Conservation (phyloP, 331 rosid genomes). For the Quercus tomentella region DNA sequence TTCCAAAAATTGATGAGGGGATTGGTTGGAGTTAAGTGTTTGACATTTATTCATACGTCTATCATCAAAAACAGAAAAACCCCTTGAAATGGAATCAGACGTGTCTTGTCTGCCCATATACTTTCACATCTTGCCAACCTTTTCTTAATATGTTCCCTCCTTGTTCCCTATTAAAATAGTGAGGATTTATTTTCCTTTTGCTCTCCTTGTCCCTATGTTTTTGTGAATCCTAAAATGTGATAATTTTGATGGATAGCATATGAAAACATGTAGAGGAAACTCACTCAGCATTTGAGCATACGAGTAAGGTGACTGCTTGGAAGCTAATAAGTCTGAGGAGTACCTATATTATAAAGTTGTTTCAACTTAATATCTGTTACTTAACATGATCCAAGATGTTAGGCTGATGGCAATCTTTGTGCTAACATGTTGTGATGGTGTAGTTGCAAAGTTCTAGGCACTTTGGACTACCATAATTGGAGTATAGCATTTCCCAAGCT, state of each 20-base stretch:
- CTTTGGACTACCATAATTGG: neutral
- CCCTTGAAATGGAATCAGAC: neutral
- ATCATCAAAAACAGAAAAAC: too few species aligned
- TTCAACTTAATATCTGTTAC: neutral
- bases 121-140: neutral
- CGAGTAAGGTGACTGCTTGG: neutral
- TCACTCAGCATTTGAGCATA: neutral
- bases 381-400: neutral
- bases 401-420: neutral
- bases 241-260: neutral
- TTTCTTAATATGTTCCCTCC: neutral
- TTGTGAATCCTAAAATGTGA: neutral
- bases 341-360: neutral
- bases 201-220: neutral
- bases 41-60: too few species aligned
- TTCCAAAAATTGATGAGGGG: too few species aligned
- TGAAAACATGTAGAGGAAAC: too few species aligned
- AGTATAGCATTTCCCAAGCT: neutral
- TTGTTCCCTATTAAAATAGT: neutral
- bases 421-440: neutral
- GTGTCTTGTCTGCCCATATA: neutral
- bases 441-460: neutral
- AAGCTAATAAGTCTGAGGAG: neutral
- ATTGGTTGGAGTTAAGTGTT: too few species aligned
- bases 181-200: neutral